Conservation (phyloP, 208 protist genomes). For the Trypanosomatidae sp. region DNA sequence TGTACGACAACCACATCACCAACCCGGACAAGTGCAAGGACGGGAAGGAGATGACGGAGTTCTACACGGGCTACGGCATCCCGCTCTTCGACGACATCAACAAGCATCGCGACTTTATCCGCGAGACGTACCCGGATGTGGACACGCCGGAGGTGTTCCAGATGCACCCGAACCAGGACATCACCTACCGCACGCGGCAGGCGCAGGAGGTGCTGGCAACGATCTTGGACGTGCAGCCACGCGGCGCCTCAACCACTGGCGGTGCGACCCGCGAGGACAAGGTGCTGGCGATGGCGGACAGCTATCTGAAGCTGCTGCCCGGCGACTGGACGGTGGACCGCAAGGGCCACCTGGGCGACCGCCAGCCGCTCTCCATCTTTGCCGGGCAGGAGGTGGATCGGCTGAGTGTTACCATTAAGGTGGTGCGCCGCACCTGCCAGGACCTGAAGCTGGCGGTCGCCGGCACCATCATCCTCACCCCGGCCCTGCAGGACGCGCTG, state of each 20-base stretch:
- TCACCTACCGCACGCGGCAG: slow-evolving; percentile 93
- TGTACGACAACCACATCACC: slow-evolving; percentile 91
- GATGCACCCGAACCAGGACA: slow-evolving; percentile 97
- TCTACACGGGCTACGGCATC: slow-evolving; percentile 86
- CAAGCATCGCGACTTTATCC: slow-evolving; percentile 92
- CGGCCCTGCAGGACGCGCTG: slow-evolving; percentile 93
- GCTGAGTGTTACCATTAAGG: slow-evolving; percentile 79
- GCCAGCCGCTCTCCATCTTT: slow-evolving; percentile 96
- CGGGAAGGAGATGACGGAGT: slow-evolving; percentile 80
- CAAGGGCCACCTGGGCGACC: slow-evolving; percentile 74
- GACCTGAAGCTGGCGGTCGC: slow-evolving; percentile 97
- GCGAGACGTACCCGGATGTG: slow-evolving; percentile 94
- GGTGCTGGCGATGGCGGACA: slow-evolving; percentile 89
- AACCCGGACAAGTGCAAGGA: slow-evolving; percentile 89
- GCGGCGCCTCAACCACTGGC: slow-evolving; percentile 79
- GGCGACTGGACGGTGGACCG: slow-evolving; percentile 89
- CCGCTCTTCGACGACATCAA: slow-evolving; percentile 94
- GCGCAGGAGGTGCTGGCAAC: slow-evolving; percentile 93
- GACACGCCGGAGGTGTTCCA: slow-evolving; percentile 98
- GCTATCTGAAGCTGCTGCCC: slow-evolving; percentile 93
- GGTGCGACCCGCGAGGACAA: slow-evolving; percentile 94
- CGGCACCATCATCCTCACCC: slow-evolving; percentile 97
- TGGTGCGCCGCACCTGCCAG: slow-evolving; percentile 85
- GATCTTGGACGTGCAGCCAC: slow-evolving; percentile 97
- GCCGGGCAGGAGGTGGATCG: slow-evolving; percentile 96